A percentile compares a stretch with the other conserved stretches of the same genome.
phyloP scores from a whole-genome alignment of 345 rosid species.

The Salix caprea region DNA sequence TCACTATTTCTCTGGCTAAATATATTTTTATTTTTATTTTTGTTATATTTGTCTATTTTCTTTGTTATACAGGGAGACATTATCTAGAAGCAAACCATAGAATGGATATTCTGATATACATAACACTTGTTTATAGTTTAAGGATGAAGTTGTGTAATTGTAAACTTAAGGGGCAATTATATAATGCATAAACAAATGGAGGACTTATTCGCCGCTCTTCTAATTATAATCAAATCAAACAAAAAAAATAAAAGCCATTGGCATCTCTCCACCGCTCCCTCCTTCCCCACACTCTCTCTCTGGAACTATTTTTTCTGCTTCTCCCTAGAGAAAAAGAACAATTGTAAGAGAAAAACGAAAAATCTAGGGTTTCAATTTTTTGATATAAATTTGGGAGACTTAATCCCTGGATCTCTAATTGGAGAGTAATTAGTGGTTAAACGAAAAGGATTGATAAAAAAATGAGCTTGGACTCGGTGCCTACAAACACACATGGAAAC shows the following conservation, averaged over 20 bases:
- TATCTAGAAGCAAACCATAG: no score
- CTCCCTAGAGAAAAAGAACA: neutral
- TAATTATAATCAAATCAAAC: neutral
- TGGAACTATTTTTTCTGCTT: neutral
- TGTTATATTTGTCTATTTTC: no score
- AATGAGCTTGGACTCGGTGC: constrained; percentile 44
- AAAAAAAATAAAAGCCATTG: constrained; percentile 2
- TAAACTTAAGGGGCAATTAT: neutral
- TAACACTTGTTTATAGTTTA: neutral
- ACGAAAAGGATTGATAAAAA: constrained; percentile 9
- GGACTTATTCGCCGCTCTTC: neutral
- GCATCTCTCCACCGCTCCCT: constrained; percentile 22
- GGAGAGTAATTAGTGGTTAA: neutral
- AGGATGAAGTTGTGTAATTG: neutral
- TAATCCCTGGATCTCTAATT: constrained; percentile 22
- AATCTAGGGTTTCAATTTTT: constrained; percentile 24
- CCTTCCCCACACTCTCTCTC: neutral
- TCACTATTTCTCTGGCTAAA: no score
- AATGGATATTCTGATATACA: no score
- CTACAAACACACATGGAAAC: constrained; percentile 41
- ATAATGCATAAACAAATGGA: neutral
- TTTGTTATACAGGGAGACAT: no score
- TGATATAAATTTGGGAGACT: neutral
- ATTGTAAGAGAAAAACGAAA: neutral
- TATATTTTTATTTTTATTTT: no score